Evolutionary conservation across 2,329 filamentous ascomycete species (phyloP), one percentile per base, ranked within the genome.

Genomic region (Blumeriella jaapii): DNA sequence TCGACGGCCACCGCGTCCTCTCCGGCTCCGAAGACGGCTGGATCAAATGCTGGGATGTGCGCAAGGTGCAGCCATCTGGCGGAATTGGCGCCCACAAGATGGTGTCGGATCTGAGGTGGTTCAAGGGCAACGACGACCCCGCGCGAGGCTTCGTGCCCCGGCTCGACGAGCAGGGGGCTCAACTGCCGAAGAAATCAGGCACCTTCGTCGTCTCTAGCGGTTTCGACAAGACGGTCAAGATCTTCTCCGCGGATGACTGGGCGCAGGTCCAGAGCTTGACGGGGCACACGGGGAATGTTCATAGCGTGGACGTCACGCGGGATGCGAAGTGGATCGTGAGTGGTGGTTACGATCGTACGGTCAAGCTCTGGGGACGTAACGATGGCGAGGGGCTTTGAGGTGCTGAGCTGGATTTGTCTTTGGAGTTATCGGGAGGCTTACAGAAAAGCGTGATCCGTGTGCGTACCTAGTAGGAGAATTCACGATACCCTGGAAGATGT

Each of bases 181-280:
- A 64, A 41, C 55, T 72, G 29, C 87, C 87, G 8, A 89, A 85
- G 62, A 93, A 86, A 55, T 79, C 84, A 0, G 83, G 87, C 29
- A 93, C 87, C 0, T 95, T 95, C 59, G 81, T 98, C 47, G 79
- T 95, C 3, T 86, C 78, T 3, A 77, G 79, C 48, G 91, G 91
- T 0, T 96, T 96, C 54, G 91, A 98, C 62, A 85, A 82, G 57
- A 89, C 86, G 49, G 81, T 98, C 60, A 94, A 95, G 56, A 71
- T 98, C 48, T 96, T 93, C 61, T 94, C 86, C 5, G 86, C 86
- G 2, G 91, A 98, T 56, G 89, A 98, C 61, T 98, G 91, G 87
- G 79, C 82, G 1, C 62, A 93, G 39, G 76, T 87, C 41, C 93
- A 93, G 60, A 84, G 78, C 11, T 63, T 98, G 39, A 84, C 79